A percentile compares a stretch with the other conserved stretches of the same genome.
These are phyloP conservation scores for Gymnopilus dilepis DNA, from an alignment of 768 basidiomycete genomes.

Conservation along the genomic window DNA sequence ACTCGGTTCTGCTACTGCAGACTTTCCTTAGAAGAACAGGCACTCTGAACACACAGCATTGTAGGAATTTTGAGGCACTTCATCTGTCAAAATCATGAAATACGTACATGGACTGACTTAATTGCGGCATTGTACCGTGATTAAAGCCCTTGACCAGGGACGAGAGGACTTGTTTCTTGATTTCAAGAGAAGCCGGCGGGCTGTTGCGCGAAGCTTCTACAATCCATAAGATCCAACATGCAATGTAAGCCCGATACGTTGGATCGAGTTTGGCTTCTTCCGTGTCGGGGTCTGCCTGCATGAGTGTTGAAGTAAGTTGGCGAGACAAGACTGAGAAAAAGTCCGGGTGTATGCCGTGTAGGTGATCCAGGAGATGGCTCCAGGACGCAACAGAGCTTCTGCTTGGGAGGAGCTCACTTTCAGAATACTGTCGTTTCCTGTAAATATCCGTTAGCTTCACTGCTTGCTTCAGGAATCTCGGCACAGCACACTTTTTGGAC, in stretches of 20 bases:
- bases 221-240: conserved; percentile 74
- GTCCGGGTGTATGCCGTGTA: conserved; percentile 59
- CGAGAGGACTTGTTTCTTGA: conserved; percentile 51
- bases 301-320: conserved; percentile 46
- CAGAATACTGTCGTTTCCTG: conserved; percentile 61
- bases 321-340: conserved; percentile 56
- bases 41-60: conserved; percentile 11
- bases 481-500: conserved; percentile 74
- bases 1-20: conserved; percentile 20
- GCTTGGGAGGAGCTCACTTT: conserved; percentile 54
- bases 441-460: conserved; percentile 7
- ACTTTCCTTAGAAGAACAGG: conserved; percentile 19
- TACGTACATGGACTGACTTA: conserved; percentile 23
- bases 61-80: not conserved
- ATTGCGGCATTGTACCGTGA: conserved; percentile 28
- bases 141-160: conserved; percentile 55
- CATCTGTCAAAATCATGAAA: not conserved
- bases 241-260: conserved; percentile 63
- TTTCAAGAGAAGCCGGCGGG: conserved; percentile 32
- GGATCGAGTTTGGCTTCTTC: conserved; percentile 35
- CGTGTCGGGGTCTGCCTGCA: conserved; percentile 16
- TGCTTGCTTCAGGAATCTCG: conserved; percentile 54
- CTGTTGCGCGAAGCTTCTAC: conserved; percentile 43
- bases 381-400: conserved; percentile 62
- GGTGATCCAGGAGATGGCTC: conserved; percentile 64